Percentiles rank a stretch among this genome's conserved stretches.
Conservation (phyloP, 2,329 filamentous ascomycete species). For the Exophiala sp. region DNA sequence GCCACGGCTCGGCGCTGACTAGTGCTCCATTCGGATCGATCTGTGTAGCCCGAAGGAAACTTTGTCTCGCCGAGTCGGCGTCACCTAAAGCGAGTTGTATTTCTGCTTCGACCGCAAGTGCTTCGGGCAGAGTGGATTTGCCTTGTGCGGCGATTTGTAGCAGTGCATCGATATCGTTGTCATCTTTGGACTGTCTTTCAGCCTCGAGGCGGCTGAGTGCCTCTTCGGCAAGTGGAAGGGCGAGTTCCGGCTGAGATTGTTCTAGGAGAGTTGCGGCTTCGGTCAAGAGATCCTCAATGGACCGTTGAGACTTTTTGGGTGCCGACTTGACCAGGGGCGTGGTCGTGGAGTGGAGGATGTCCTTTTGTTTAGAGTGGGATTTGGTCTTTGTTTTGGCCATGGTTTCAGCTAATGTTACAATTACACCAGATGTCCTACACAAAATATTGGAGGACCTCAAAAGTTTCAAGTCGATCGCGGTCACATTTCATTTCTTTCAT, state of each 20-base stretch:
- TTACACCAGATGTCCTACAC: not conserved
- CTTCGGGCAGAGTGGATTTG: conserved; percentile 39
- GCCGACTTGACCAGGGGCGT: conserved; percentile 39
- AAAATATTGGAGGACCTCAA: too few relatives aligned
- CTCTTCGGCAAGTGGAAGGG: conserved; percentile 53
- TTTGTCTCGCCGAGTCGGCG: conserved; percentile 66
- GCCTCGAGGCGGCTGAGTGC: conserved; percentile 40
- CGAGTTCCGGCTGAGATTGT: conserved; percentile 56
- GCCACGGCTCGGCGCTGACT: conserved; percentile 70
- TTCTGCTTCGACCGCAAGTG: conserved; percentile 73
- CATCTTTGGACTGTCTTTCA: conserved; percentile 25
- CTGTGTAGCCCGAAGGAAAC: conserved; percentile 68
- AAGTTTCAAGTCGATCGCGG: too few relatives aligned
- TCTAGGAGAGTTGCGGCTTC: conserved; percentile 57
- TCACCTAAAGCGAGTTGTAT: conserved; percentile 81
- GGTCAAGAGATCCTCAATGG: conserved; percentile 54
- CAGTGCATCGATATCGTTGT: conserved; percentile 22
- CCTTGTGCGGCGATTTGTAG: conserved; percentile 25
- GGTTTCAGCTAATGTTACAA: not conserved
- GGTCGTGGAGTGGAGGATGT: conserved; percentile 20
- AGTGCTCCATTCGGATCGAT: conserved; percentile 72
- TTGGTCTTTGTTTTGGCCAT: conserved; percentile 24
- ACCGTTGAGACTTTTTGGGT: conserved; percentile 45
- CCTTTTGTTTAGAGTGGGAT: conserved; percentile 11
- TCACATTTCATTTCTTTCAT: too few relatives aligned